Evolutionary conservation across 768 basidiomycete genomes (phyloP).

Genomic region (Lanmaoa rubissima): DNA sequence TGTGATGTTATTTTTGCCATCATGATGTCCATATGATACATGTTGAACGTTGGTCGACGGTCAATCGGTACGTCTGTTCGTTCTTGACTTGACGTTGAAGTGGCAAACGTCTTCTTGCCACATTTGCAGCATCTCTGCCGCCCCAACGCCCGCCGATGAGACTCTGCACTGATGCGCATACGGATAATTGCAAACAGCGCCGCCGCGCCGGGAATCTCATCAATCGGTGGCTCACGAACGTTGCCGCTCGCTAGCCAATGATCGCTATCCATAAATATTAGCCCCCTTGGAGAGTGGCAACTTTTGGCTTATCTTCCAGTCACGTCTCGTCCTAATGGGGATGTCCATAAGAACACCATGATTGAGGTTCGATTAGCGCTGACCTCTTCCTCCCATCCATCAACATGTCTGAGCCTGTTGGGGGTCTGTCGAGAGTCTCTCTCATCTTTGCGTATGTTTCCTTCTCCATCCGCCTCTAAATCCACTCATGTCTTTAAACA

Average conservation of each 20-base stretch:
- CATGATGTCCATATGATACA: too few relatives aligned
- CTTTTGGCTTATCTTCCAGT: not conserved
- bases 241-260: constrained; percentile 19
- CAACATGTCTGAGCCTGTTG: constrained; percentile 18
- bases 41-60: too few relatives aligned
- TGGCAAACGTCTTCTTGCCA: not conserved
- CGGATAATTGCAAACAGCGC: not conserved
- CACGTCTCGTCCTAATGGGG: not conserved
- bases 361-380: not conserved
- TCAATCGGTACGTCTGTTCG: too few relatives aligned
- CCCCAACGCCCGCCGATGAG: not conserved
- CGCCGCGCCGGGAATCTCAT: not conserved
- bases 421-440: constrained; percentile 54
- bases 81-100: too few relatives aligned
- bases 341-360: constrained; percentile 12
- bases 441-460: constrained; percentile 79
- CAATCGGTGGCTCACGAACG: constrained; percentile 17
- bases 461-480: not conserved
- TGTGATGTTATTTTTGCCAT: too few relatives aligned
- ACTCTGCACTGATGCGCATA: not conserved
- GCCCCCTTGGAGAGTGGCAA: not conserved
- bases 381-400: not conserved
- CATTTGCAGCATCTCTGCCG: not conserved
- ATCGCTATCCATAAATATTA: not conserved
- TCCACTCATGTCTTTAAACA: constrained; percentile 26